Evolutionary conservation across 2,329 filamentous ascomycete species (phyloP), one percentile per base, ranked within the genome.

Genomic region (Cercospora sp.): DNA sequence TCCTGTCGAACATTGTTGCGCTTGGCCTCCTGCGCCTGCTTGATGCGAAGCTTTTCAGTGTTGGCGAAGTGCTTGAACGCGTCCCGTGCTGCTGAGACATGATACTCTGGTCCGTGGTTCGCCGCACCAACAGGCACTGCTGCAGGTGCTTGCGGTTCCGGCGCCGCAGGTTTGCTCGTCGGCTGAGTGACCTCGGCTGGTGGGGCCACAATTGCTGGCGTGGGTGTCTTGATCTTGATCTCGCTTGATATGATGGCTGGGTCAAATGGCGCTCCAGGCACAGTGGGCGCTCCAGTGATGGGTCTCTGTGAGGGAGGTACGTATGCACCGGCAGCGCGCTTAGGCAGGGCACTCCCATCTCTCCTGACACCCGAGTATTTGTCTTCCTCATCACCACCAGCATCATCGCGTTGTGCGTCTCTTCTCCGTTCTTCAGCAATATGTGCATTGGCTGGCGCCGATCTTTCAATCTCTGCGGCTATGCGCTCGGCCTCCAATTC

Each of bases 281-380:
- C 89, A 8, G 90, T 91, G 4, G 92, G 84, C 71, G 92, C 87
- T 28, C 85, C 89, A 34, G 91, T 88, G 18, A 92, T 92, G 8
- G 94, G 91, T 74, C 95, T 89, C 79, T 92, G 88, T 18, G 92
- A 94, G 4, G 95, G 95, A 37, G 95, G 94, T 0, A 91, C 97
- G 79, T 99, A 99, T 80, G 92, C 94, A 80, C 88, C 89, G 24
- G 85, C 80, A 63, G 85, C 83, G 9, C 86, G 84, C 66, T 84
- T 85, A 30, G 83, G 79, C 34, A 96, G 84, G n/a, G 90, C 86
- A 5, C 90, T 87, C 21, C 70, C 55, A 24, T 84, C 82, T 71
- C 94, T 89, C 70, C 90, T 90, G 65, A 99, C 95, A 77, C 94
- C 94, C 77, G 94, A 97, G 81, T 98, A 98, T 89, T 95, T 97